These are phyloP conservation scores for Flaveria floridana DNA, from an alignment of 140 eudicot species.

Conservation along the genomic window DNA sequence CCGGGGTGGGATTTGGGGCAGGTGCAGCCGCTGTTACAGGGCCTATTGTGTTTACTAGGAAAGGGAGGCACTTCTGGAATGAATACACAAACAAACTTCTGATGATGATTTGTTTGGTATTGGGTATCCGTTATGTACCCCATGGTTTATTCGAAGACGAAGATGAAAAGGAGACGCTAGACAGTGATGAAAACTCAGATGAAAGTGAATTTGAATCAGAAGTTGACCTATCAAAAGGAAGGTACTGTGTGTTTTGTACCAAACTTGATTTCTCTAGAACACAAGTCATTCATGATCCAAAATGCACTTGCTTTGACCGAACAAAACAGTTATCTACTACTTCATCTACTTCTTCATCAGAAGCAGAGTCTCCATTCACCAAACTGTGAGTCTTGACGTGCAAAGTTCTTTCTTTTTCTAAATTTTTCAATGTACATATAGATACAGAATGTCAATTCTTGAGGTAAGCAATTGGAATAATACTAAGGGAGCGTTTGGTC, in stretches of 20 bases:
- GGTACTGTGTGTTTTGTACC: conserved; percentile 76
- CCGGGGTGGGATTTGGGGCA: conserved; percentile 58
- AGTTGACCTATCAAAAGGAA: conserved; percentile 41
- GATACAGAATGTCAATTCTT: conserved; percentile 26
- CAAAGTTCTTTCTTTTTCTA: conserved; percentile 23
- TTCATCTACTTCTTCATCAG: conserved; percentile 45
- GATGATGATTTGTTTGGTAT: conserved; percentile 29
- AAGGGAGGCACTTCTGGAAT: conserved; percentile 41
- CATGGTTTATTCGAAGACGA: conserved; percentile 40
- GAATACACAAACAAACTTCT: conserved; percentile 38
- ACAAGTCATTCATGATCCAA: conserved; percentile 50
- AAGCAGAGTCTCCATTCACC: conserved; percentile 38
- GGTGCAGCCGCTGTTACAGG: conserved; percentile 56
- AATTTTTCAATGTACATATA: conserved; percentile 27
- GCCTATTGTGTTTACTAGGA: conserved; percentile 40
- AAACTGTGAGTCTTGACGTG: conserved; percentile 38
- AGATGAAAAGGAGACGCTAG: conserved; percentile 36
- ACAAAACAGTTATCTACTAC: conserved; percentile 36
- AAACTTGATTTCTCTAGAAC: conserved; percentile 54
- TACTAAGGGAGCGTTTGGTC: too few species aligned
- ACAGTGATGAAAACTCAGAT: conserved; percentile 34
- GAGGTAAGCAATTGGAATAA: conserved; percentile 12
- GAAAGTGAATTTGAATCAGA: conserved; percentile 39
- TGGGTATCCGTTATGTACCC: conserved; percentile 33
- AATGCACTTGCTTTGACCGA: conserved; percentile 57